Evolutionary conservation across 2,329 filamentous ascomycete species (phyloP), one percentile per base, ranked within the genome.

Genomic region (Pezicula radicicola): DNA sequence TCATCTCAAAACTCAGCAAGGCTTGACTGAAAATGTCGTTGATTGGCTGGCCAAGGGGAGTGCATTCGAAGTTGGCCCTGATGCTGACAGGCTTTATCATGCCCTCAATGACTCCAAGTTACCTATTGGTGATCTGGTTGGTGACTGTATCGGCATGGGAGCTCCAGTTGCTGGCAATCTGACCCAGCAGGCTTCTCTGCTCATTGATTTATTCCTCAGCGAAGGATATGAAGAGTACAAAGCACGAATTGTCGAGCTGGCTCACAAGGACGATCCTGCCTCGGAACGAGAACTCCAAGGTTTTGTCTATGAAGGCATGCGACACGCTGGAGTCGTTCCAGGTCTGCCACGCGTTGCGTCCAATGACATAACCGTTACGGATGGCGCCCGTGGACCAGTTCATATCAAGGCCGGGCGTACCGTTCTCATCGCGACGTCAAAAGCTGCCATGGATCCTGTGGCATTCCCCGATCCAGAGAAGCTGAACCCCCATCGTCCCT

Each of bases 271-370:
- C 41, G 67, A 72, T 5, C 63, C 65, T 4, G 64, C 66, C 1
- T 70, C 76, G 2, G 70, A 73, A 48, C 60, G 65, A 30, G 77
- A 80, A 58, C 70, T 80, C 1, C 73, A 76, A 56, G 76, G 76
- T 12, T 81, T 77, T 62, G 76, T 80, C 2, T 78, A 72, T 55
- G 78, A 81, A 61, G 78, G 77, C 40, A 79, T 80, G 74, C 73
- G 77, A 10, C 77, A 78, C 58, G 73, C 74, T 6, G 75, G 75
- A 16, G 73, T 76, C 2, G 72, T 79, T 2, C 76, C 76, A 0
- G 77, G 76, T n/a, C 64, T 80, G 1, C 73, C 75, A n/a, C 75
- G 76, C 49, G 68, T 78, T 10, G 76, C 75, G 3, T 68, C 72
- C 15, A 68, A 66, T 43, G 73, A 75, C 50, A 60, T 70, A 4